These are phyloP conservation scores for Artomyces pyxidatus DNA, from an alignment of 768 basidiomycete species.

Conservation along the genomic window DNA sequence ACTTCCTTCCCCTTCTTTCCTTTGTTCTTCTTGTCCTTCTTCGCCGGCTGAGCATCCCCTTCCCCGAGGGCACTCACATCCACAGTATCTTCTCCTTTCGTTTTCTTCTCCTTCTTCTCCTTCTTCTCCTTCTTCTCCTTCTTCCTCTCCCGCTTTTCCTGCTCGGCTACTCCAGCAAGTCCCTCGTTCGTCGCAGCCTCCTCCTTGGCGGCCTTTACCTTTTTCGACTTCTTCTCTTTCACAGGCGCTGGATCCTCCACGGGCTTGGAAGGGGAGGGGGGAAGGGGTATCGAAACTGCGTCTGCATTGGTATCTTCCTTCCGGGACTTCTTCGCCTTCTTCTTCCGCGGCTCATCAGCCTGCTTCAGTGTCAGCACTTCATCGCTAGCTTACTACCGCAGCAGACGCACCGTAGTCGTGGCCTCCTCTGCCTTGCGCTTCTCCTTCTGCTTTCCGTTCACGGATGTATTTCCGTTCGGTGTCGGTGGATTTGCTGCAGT, in stretches of 20 bases:
- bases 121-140: conserved; percentile 20
- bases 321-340: neutral
- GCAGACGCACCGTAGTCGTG: too few relatives aligned
- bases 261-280: neutral
- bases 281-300: neutral
- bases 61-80: neutral
- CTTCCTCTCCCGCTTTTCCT: conserved; percentile 24
- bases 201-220: conserved; percentile 8
- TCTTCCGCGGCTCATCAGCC: neutral
- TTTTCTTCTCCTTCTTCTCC: conserved; percentile 15
- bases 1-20: conserved; percentile 2
- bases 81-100: neutral
- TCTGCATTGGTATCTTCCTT: neutral
- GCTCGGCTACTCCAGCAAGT: conserved; percentile 4
- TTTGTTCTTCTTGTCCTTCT: conserved; percentile 2
- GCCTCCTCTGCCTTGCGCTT: neutral
- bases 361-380: neutral
- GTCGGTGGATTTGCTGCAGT: conserved; percentile 1
- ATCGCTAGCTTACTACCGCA: too few relatives aligned
- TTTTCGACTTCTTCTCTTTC: conserved; percentile 18
- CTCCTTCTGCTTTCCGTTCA: conserved; percentile 1
- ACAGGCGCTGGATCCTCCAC: neutral
- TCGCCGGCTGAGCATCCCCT: neutral
- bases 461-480: neutral
- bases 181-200: conserved; percentile 8